Conservation (phyloP, 2,329 filamentous ascomycete species). For the Teratosphaeria zuluensis region DNA sequence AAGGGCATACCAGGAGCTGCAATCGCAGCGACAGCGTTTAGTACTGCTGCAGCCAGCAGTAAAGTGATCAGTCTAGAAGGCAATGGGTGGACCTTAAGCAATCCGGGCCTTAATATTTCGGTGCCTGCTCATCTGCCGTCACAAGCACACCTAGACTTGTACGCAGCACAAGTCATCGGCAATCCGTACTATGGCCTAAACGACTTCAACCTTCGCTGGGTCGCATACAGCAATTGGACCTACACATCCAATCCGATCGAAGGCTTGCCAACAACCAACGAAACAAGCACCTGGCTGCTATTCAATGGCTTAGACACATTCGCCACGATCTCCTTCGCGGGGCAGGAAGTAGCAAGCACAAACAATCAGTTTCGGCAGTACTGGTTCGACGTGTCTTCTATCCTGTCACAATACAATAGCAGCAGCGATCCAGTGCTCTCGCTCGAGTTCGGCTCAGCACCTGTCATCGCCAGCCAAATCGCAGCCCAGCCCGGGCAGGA, state of each 20-base stretch:
- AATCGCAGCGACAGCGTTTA: neutral
- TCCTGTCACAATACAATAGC: conserved; percentile 34
- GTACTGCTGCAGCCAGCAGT: conserved; percentile 9
- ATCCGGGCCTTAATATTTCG: conserved; percentile 38
- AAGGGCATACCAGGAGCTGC: neutral
- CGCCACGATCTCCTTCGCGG: conserved; percentile 47
- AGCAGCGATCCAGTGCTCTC: conserved; percentile 29
- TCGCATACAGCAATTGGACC: conserved; percentile 51
- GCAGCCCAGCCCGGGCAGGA: conserved; percentile 37
- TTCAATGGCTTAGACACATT: conserved; percentile 57
- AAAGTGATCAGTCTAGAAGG: conserved; percentile 34
- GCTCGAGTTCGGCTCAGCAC: conserved; percentile 50
- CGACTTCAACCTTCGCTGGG: conserved; percentile 52
- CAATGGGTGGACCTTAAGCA: conserved; percentile 26
- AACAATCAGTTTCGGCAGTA: conserved; percentile 57
- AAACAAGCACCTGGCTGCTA: conserved; percentile 43
- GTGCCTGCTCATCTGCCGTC: conserved; percentile 48
- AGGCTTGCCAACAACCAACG: conserved; percentile 26
- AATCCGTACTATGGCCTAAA: conserved; percentile 48
- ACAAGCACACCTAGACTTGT: conserved; percentile 51
- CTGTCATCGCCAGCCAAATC: conserved; percentile 44
- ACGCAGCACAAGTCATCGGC: conserved; percentile 43
- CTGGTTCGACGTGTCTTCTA: conserved; percentile 45
- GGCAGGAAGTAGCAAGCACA: conserved; percentile 44
- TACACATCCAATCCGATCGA: conserved; percentile 43